Conservation (phyloP, 1,284 basidiomycete genomes). For the Trametes sp. region DNA sequence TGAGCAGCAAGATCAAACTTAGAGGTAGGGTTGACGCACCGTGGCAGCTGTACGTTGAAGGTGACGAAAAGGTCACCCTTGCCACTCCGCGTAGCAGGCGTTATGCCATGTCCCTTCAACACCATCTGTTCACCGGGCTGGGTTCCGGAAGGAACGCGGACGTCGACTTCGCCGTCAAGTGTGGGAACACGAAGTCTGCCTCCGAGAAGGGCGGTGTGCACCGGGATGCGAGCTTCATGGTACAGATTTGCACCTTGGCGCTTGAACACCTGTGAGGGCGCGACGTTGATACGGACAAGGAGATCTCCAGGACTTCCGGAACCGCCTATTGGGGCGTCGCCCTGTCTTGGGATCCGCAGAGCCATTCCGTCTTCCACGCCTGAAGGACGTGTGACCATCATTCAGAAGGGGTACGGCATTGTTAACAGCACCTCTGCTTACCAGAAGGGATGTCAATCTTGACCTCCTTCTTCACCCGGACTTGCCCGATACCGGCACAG, state of each 20-base stretch:
- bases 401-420: slow-evolving; percentile 17
- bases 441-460: slow-evolving; percentile 90
- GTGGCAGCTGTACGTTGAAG: slow-evolving; percentile 90
- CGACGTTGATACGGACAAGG: slow-evolving; percentile 87
- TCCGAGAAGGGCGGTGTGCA: slow-evolving; percentile 92
- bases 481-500: slow-evolving; percentile 90
- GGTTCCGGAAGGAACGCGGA: slow-evolving; percentile 92
- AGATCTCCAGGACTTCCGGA: slow-evolving; percentile 87
- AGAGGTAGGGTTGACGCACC: slow-evolving; percentile 59
- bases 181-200: slow-evolving; percentile 95
- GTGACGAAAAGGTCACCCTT: slow-evolving; percentile 93
- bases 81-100: slow-evolving; percentile 69
- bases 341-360: slow-evolving; percentile 84
- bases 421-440: slow-evolving; percentile 45
- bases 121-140: slow-evolving; percentile 98
- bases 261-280: slow-evolving; percentile 85
- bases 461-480: slow-evolving; percentile 82
- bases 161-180: slow-evolving; percentile 95
- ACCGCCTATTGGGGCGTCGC: slow-evolving; percentile 86
- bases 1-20: slow-evolving; percentile 30
- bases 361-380: slow-evolving; percentile 98
- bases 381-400: slow-evolving; percentile 38
- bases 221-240: slow-evolving; percentile 90
- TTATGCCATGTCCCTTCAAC: slow-evolving; percentile 88
- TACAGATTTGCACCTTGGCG: slow-evolving; percentile 94